These are phyloP conservation scores for Persicaria maculosa DNA, from an alignment of 148 eudicot genomes.

Conservation along the genomic window DNA sequence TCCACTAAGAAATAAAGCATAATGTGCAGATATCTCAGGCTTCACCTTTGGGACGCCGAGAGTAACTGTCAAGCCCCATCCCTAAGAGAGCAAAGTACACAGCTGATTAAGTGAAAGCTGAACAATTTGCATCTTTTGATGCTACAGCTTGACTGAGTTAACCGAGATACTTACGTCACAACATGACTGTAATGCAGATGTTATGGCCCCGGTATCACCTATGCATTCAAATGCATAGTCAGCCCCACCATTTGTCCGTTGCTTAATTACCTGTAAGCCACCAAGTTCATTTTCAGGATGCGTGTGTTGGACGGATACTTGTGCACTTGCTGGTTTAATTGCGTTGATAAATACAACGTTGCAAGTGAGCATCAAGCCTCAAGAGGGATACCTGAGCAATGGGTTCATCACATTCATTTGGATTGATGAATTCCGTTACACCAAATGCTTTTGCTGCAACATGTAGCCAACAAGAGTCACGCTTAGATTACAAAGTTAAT, in stretches of 20 bases:
- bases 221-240: conserved; percentile 94
- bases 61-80: conserved; percentile 93
- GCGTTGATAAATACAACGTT: neutral
- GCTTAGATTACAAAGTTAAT: neutral
- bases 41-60: conserved; percentile 92
- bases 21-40: conserved; percentile 76
- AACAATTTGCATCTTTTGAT: neutral
- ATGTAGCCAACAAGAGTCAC: neutral
- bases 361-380: neutral
- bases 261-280: conserved; percentile 55
- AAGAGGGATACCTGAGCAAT: conserved; percentile 55
- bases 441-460: conserved; percentile 74
- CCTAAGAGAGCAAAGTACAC: conserved; percentile 31
- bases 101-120: neutral
- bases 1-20: conserved; percentile 61
- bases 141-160: neutral
- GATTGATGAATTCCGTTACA: conserved; percentile 74
- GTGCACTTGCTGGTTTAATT: no score
- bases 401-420: conserved; percentile 60
- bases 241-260: conserved; percentile 79
- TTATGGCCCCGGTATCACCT: conserved; percentile 72
- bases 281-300: neutral
- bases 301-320: no score
- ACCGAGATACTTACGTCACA: conserved; percentile 46
- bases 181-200: conserved; percentile 82